phyloP scores from a whole-genome alignment of 345 rosid species.

The Luvunga scandens region DNA sequence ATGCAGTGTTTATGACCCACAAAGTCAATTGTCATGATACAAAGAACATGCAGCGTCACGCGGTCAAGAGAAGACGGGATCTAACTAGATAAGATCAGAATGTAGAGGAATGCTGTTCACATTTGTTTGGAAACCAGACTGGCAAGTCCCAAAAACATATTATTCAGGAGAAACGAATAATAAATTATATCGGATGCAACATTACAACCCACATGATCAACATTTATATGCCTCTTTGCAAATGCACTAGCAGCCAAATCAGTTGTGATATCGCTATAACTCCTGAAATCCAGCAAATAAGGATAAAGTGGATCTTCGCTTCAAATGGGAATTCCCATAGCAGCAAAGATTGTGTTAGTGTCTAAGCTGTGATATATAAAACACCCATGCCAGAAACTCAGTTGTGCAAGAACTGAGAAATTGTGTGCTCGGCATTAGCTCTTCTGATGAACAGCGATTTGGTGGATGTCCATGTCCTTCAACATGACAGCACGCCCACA shows the following conservation, averaged over 20 bases:
- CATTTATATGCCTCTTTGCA: not conserved
- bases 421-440: constrained; percentile 23
- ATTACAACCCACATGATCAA: constrained; percentile 6
- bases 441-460: constrained; percentile 82
- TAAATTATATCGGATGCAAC: not conserved
- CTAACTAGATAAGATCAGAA: not conserved
- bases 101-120: not conserved
- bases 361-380: not conserved
- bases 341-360: not conserved
- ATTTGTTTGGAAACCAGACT: constrained; percentile 9
- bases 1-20: not conserved
- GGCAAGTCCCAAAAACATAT: not conserved
- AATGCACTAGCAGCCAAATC: not conserved
- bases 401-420: not conserved
- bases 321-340: not conserved
- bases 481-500: constrained; percentile 96
- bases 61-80: not conserved
- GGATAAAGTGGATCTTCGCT: not conserved
- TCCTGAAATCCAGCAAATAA: not conserved
- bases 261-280: not conserved
- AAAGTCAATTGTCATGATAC: not conserved
- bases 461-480: constrained; percentile 98
- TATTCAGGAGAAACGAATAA: not conserved
- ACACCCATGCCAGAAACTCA: not conserved
- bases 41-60: not conserved